phyloP scores from a whole-genome alignment of 129 eudicot genomes.

The Daucus carota region DNA sequence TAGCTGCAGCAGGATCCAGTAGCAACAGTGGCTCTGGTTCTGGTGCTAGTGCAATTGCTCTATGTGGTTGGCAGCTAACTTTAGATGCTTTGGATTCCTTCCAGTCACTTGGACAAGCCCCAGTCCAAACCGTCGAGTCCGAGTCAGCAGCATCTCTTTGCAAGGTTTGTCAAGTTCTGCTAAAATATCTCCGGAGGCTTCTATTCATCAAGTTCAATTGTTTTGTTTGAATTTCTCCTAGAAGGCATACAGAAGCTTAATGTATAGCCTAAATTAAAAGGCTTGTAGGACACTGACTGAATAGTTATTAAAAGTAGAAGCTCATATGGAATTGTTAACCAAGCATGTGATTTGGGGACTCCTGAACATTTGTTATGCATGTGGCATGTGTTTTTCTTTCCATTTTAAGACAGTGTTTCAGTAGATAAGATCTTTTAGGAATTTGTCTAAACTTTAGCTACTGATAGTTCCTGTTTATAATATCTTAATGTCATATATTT shows the following conservation, averaged over 20 bases:
- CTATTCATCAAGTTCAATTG: background rate
- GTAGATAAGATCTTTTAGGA: background rate
- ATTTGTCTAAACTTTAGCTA: background rate
- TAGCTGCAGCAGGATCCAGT: slow-evolving; percentile 89
- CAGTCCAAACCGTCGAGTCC: slow-evolving; percentile 70
- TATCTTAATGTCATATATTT: background rate
- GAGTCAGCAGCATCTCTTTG: slow-evolving; percentile 92
- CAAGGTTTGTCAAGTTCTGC: slow-evolving; percentile 29
- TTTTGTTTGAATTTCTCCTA: too few species aligned
- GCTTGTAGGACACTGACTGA: background rate
- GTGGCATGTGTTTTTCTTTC: background rate
- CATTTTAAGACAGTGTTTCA: background rate
- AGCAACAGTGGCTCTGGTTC: slow-evolving; percentile 60
- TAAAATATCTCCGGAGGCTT: background rate
- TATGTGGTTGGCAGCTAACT: slow-evolving; percentile 96
- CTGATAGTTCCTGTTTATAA: background rate
- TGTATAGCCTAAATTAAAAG: background rate
- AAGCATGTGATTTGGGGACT: background rate
- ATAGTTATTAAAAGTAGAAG: background rate
- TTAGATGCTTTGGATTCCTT: slow-evolving; percentile 92
- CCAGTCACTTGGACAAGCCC: slow-evolving; percentile 72
- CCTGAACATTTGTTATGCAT: background rate
- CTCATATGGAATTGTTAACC: background rate
- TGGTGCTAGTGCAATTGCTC: slow-evolving; percentile 57
- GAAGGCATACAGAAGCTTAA: background rate